Evolutionary conservation across 2,329 filamentous ascomycete species (phyloP).

Genomic region (Pseudocercospora macadamiae): DNA sequence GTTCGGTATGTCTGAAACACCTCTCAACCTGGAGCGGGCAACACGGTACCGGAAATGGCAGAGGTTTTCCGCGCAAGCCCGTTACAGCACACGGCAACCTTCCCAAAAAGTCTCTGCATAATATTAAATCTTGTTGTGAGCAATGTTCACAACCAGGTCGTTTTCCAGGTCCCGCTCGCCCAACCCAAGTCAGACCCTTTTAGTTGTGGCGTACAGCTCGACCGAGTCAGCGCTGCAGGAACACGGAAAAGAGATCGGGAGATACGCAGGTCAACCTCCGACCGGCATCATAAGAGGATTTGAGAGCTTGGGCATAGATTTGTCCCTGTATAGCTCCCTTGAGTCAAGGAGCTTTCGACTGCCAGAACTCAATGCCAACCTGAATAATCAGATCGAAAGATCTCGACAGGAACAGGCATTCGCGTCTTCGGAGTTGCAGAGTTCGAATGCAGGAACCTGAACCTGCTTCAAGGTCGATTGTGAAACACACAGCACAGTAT

Average conservation of each 20-base stretch:
- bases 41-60: not conserved
- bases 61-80: not conserved
- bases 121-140: not conserved
- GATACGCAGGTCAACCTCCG: not conserved
- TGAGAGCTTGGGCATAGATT: not conserved
- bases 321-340: conserved; percentile 5
- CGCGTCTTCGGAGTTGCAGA: not conserved
- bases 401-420: not conserved
- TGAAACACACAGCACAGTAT: not conserved
- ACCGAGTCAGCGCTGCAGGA: conserved; percentile 1
- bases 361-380: conserved; percentile 8
- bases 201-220: not conserved
- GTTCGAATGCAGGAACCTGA: not conserved
- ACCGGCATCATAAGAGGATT: not conserved
- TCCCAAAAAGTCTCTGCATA: not conserved
- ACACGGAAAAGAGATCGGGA: not conserved
- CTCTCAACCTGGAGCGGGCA: not conserved
- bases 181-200: not conserved
- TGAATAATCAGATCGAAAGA: conserved; percentile 2
- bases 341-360: conserved; percentile 8
- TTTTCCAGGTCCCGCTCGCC: too few species aligned
- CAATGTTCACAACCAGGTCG: conserved; percentile 8
- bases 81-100: not conserved
- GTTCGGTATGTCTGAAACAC: conserved; percentile 3
- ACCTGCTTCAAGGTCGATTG: not conserved